Evolutionary conservation across 169 alveolate species (phyloP).

Genomic region (Plasmodium malariae): DNA sequence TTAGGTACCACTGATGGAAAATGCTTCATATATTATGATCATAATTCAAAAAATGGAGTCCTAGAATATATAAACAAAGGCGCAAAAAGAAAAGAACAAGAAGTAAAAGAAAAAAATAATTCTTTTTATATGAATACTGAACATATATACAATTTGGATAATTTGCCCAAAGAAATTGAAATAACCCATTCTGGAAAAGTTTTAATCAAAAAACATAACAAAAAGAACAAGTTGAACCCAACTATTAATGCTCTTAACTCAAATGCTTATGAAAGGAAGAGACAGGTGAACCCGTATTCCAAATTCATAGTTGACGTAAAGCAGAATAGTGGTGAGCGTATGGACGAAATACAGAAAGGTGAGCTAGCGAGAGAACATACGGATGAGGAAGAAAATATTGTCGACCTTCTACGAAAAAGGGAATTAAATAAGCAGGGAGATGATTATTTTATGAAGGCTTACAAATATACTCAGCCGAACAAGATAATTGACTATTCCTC

Average conservation of each 20-base stretch:
- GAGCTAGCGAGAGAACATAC: not conserved
- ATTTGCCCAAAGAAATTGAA: constrained; percentile 38
- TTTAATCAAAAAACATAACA: constrained; percentile 18
- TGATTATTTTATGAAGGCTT: constrained; percentile 52
- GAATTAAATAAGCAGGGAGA: constrained; percentile 41
- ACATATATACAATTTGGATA: constrained; percentile 45
- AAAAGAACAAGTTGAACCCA: constrained; percentile 40
- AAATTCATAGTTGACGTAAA: constrained; percentile 21
- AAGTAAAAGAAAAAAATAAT: not conserved
- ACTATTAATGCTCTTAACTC: not conserved
- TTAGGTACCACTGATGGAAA: constrained; percentile 57
- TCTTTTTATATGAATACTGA: constrained; percentile 36
- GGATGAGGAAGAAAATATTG: constrained; percentile 43
- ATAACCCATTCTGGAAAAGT: constrained; percentile 60
- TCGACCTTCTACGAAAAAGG: constrained; percentile 22
- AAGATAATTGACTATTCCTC: constrained; percentile 59
- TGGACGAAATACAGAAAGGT: not conserved
- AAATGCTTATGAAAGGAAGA: constrained; percentile 56
- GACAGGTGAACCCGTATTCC: constrained; percentile 24
- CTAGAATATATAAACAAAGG: constrained; percentile 38
- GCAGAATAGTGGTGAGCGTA: not conserved
- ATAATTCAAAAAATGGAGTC: constrained; percentile 24
- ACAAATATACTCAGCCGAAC: constrained; percentile 52
- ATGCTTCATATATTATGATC: constrained; percentile 29
- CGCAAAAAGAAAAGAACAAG: constrained; percentile 15